Evolutionary conservation across 345 rosid species (phyloP).

Genomic region (Aquilaria yunnanensis): DNA sequence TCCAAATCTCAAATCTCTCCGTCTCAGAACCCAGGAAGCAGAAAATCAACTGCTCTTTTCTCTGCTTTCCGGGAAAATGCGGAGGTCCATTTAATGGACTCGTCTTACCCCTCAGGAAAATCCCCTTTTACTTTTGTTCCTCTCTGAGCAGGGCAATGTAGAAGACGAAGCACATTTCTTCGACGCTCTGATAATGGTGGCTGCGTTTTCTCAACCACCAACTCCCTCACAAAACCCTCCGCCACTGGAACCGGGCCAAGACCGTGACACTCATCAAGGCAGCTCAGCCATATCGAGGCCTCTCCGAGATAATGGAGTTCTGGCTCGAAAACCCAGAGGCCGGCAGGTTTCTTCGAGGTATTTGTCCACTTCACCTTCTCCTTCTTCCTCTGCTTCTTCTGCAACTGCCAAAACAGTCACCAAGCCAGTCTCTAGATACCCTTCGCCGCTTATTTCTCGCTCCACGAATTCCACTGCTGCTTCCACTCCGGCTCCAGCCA

Average conservation of each 20-base stretch:
- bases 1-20: constrained; percentile 12
- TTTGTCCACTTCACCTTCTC: constrained; percentile 72
- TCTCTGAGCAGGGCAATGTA: constrained; percentile 39
- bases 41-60: constrained; percentile 1
- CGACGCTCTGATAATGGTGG: constrained; percentile 51
- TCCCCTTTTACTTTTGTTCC: constrained; percentile 8
- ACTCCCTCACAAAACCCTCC: constrained; percentile 33
- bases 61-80: constrained; percentile 19
- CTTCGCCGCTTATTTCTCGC: constrained; percentile 61
- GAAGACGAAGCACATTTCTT: constrained; percentile 11
- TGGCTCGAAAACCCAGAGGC: constrained; percentile 58
- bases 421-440: constrained; percentile 35
- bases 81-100: constrained; percentile 5
- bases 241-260: constrained; percentile 14
- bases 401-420: constrained; percentile 17
- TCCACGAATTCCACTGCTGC: constrained; percentile 34
- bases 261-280: constrained; percentile 5
- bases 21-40: constrained; percentile 10
- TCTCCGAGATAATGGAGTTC: constrained; percentile 33
- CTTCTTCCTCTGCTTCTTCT: constrained; percentile 22
- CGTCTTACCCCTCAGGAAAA: constrained; percentile 11
- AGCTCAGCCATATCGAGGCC: constrained; percentile 22
- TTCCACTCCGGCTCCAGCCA: constrained; percentile 24
- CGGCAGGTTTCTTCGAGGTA: constrained; percentile 79
- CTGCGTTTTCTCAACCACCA: constrained; percentile 43